phyloP scores from a whole-genome alignment of 306 rosid genomes.

The Alnus rubra region DNA sequence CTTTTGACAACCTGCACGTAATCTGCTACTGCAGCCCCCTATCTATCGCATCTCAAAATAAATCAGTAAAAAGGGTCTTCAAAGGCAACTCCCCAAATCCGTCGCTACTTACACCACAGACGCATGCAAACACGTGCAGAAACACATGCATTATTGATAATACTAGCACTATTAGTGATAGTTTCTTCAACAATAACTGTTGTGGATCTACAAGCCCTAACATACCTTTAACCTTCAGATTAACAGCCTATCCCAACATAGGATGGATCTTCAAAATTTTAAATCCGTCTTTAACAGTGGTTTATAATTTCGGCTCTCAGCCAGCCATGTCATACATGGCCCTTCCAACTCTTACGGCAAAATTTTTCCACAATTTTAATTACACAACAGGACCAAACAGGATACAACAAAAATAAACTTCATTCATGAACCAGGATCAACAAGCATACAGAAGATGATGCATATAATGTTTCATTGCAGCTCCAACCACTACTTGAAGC shows the following conservation, averaged over 20 bases:
- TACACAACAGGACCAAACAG: not conserved
- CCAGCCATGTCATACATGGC: not conserved
- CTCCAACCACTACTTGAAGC: not conserved
- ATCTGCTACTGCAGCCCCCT: not conserved
- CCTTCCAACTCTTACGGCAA: not conserved
- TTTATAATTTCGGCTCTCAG: not conserved
- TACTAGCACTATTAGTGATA: not conserved
- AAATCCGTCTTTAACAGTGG: not conserved
- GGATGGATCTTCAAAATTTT: not conserved
- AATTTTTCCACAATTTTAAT: not conserved
- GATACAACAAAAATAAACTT: not conserved
- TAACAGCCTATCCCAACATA: not conserved
- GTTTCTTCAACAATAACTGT: not conserved
- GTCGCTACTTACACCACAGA: not conserved
- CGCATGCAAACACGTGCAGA: not conserved
- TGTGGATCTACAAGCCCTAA: not conserved
- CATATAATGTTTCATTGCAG: not conserved
- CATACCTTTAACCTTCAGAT: not conserved
- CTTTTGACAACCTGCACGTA: not conserved
- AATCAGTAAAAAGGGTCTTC: not conserved
- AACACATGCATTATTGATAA: not conserved
- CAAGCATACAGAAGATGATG: not conserved
- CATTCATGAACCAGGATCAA: not conserved
- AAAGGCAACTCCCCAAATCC: not conserved
- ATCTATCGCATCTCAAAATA: not conserved